phyloP scores from a whole-genome alignment of 1,139 yeast species.

The Yamadazyma conglobata region DNA sequence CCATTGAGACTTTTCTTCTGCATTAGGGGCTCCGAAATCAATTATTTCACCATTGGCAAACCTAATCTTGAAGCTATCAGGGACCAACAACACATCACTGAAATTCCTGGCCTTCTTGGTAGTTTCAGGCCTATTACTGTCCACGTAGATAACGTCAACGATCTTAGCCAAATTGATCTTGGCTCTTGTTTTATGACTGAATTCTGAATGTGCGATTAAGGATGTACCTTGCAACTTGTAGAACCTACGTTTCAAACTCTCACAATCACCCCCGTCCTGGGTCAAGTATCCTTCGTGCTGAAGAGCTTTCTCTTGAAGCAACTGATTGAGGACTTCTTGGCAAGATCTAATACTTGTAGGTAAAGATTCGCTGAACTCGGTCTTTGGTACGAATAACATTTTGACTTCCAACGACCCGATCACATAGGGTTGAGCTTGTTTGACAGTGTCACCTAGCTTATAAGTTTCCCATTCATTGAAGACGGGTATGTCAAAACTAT shows the following conservation, averaged over 20 bases:
- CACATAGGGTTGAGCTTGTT: slow-evolving; percentile 50
- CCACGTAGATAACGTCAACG: slow-evolving; percentile 50
- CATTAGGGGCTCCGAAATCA: slow-evolving; percentile 65
- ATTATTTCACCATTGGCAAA: slow-evolving; percentile 70
- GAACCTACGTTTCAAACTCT: slow-evolving; percentile 57
- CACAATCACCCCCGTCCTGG: slow-evolving; percentile 80
- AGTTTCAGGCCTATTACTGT: slow-evolving; percentile 35
- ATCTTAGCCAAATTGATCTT: slow-evolving; percentile 64
- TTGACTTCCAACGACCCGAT: slow-evolving; percentile 68
- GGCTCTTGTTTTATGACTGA: slow-evolving; percentile 59
- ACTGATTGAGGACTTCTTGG: slow-evolving; percentile 47
- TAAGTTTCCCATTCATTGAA: slow-evolving; percentile 78
- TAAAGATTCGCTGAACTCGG: slow-evolving; percentile 51
- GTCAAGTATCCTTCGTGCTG: slow-evolving; percentile 58
- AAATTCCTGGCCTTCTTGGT: slow-evolving; percentile 47
- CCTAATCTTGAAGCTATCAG: slow-evolving; percentile 59
- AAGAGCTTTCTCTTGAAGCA: slow-evolving; percentile 35
- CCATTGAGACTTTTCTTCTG: slow-evolving; percentile 57
- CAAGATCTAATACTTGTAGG: slow-evolving; percentile 67
- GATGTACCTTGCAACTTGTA: slow-evolving; percentile 60
- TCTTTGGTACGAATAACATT: slow-evolving; percentile 68
- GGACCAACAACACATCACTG: slow-evolving; percentile 61
- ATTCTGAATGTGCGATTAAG: slow-evolving; percentile 63
- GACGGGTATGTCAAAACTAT: slow-evolving; percentile 55
- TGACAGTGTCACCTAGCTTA: slow-evolving; percentile 25